These are phyloP conservation scores for Eimeria praecox DNA, from an alignment of 169 alveolate genomes.

Conservation along the genomic window DNA sequence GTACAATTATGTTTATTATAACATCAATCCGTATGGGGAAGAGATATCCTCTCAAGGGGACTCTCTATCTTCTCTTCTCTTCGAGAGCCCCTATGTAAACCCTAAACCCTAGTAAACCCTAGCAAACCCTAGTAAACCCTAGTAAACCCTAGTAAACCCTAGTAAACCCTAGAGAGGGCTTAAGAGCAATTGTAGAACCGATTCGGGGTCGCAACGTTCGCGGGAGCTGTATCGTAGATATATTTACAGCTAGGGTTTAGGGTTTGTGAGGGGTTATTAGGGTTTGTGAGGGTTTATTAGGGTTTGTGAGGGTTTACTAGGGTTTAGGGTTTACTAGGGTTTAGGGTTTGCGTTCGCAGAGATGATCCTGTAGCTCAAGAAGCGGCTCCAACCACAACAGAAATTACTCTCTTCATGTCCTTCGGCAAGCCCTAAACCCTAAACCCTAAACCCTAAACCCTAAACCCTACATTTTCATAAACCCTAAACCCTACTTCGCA, in stretches of 20 bases:
- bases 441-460: background rate
- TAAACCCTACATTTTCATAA: slow-evolving; percentile 7
- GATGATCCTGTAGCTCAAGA: slow-evolving; percentile 77
- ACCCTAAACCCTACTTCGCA: slow-evolving; percentile 1
- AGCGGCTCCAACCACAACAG: slow-evolving; percentile 68
- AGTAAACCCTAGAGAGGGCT: background rate
- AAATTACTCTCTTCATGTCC: slow-evolving; percentile 59
- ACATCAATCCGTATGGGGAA: slow-evolving; percentile 77
- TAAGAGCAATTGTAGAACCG: too few relatives aligned
- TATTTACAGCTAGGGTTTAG: too few relatives aligned
- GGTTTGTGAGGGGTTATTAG: background rate
- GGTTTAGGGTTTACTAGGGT: background rate
- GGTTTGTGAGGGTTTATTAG: too few relatives aligned
- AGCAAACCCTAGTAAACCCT: background rate
- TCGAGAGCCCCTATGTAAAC: slow-evolving; percentile 76
- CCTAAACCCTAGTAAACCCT: slow-evolving; percentile 42
- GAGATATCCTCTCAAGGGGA: slow-evolving; percentile 77
- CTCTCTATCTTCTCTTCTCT: slow-evolving; percentile 77
- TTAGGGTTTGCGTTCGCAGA: slow-evolving; percentile 32
- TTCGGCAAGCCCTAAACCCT: slow-evolving; percentile 38
- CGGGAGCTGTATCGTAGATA: too few relatives aligned
- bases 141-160: background rate
- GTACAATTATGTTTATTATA: slow-evolving; percentile 64
- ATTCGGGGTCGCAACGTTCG: too few relatives aligned
- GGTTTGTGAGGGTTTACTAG: background rate